These are phyloP conservation scores for Ilyonectria robusta DNA, from an alignment of 2,329 filamentous ascomycete species.

Conservation along the genomic window DNA sequence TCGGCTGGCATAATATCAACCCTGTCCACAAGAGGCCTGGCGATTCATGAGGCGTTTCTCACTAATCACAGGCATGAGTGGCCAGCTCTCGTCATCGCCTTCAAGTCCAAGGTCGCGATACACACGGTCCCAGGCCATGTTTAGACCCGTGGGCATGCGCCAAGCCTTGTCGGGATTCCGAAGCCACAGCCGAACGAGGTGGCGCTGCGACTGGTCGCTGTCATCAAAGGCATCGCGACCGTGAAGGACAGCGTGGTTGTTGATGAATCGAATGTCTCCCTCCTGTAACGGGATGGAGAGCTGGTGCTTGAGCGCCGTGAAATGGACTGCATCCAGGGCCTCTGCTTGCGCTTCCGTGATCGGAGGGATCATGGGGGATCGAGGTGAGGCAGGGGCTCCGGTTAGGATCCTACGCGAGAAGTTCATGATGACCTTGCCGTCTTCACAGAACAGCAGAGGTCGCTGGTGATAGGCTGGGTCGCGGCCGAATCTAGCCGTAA, in stretches of 20 bases:
- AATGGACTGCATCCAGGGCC: slow-evolving; percentile 65
- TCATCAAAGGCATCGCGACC: slow-evolving; percentile 61
- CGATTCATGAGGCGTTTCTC: background rate
- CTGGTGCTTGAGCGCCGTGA: slow-evolving; percentile 59
- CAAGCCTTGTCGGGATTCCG: slow-evolving; percentile 17
- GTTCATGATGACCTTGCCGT: slow-evolving; percentile 23
- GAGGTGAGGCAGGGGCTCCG: slow-evolving; percentile 49
- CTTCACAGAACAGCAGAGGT: slow-evolving; percentile 13
- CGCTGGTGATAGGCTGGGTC: slow-evolving; percentile 12
- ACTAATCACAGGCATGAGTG: background rate
- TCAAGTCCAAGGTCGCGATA: background rate
- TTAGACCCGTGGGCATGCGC: background rate
- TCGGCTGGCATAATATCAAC: background rate
- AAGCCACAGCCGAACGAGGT: slow-evolving; percentile 21
- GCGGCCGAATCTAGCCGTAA: background rate
- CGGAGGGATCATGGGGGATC: slow-evolving; percentile 68
- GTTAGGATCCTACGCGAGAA: slow-evolving; percentile 13
- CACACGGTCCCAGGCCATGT: slow-evolving; percentile 16
- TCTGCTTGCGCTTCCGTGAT: slow-evolving; percentile 66
- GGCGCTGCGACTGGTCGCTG: slow-evolving; percentile 9
- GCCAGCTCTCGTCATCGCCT: background rate
- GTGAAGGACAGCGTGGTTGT: slow-evolving; percentile 68
- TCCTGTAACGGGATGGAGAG: slow-evolving; percentile 61
- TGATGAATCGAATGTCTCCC: slow-evolving; percentile 68
- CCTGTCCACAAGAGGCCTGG: background rate